phyloP scores from a whole-genome alignment of 1,284 basidiomycete genomes.

The Grifola frondosa region DNA sequence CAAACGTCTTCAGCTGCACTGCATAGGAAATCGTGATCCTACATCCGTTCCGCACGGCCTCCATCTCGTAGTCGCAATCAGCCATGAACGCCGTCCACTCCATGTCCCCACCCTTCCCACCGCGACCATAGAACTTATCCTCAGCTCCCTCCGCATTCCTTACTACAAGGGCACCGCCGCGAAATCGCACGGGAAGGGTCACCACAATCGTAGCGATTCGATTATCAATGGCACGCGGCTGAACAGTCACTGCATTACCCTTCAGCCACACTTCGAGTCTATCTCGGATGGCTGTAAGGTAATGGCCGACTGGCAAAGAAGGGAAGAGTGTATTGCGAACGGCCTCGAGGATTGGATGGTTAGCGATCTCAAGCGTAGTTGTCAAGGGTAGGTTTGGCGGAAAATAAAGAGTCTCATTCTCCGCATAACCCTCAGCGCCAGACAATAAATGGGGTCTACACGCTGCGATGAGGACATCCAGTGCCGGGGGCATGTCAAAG shows the following conservation, averaged over 20 bases:
- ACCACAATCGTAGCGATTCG: constrained; percentile 71
- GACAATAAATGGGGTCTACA: constrained; percentile 65
- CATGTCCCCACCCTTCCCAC: constrained; percentile 62
- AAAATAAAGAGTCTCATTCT: constrained; percentile 68
- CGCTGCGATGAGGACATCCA: constrained; percentile 75
- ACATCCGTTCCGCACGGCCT: constrained; percentile 68
- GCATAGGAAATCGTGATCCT: constrained; percentile 68
- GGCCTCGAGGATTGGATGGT: constrained; percentile 77
- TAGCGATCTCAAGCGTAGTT: constrained; percentile 72
- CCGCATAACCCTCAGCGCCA: constrained; percentile 45
- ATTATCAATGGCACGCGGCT: constrained; percentile 58
- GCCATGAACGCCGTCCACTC: constrained; percentile 75
- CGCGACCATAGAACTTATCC: constrained; percentile 61
- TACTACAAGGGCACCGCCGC: constrained; percentile 64
- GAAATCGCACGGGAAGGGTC: constrained; percentile 70
- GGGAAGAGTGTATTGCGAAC: constrained; percentile 70
- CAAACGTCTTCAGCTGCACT: constrained; percentile 67
- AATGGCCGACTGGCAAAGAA: constrained; percentile 61
- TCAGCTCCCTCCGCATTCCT: constrained; percentile 55
- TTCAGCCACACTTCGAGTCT: constrained; percentile 65
- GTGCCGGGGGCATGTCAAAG: constrained; percentile 71
- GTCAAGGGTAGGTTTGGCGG: constrained; percentile 71
- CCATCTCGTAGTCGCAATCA: constrained; percentile 73
- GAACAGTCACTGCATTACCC: constrained; percentile 57
- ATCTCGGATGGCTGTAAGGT: constrained; percentile 66